Evolutionary conservation across 305 asterid species (phyloP).

Genomic region (Fraxinus platypoda): DNA sequence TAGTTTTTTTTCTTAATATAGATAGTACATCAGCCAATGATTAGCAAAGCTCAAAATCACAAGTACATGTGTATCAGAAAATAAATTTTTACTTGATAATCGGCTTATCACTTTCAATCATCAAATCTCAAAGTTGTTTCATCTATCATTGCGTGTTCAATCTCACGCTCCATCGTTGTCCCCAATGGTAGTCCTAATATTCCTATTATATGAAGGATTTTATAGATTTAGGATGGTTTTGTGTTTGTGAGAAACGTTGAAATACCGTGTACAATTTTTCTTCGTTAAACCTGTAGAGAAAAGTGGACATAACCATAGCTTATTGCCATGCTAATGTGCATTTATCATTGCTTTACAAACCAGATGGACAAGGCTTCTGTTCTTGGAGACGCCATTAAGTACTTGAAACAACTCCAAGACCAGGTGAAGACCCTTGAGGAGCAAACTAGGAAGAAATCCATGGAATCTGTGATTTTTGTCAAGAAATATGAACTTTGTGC

Average conservation of each 20-base stretch:
- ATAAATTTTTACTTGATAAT: background rate
- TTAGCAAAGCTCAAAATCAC: background rate
- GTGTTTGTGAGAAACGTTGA: background rate
- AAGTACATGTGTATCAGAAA: background rate
- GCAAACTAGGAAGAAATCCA: conserved; percentile 33
- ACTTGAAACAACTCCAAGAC: conserved; percentile 59
- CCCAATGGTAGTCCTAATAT: background rate
- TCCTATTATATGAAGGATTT: background rate
- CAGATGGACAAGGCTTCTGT: conserved; percentile 70
- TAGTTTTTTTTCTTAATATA: background rate
- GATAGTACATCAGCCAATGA: background rate
- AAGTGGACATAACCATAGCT: background rate
- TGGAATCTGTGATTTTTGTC: conserved; percentile 39
- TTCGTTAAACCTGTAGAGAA: background rate
- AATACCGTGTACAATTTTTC: background rate
- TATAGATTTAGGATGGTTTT: background rate
- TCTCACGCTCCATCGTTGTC: background rate
- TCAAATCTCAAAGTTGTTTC: background rate
- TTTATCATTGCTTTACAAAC: background rate
- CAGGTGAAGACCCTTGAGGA: conserved; percentile 48
- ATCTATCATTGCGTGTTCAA: background rate
- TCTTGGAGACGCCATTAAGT: conserved; percentile 58
- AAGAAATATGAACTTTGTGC: conserved; percentile 32
- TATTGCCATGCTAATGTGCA: background rate
- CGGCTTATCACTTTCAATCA: background rate